phyloP scores from a whole-genome alignment of 2,329 filamentous ascomycete species.

The Tolypocladium endophyticum region DNA sequence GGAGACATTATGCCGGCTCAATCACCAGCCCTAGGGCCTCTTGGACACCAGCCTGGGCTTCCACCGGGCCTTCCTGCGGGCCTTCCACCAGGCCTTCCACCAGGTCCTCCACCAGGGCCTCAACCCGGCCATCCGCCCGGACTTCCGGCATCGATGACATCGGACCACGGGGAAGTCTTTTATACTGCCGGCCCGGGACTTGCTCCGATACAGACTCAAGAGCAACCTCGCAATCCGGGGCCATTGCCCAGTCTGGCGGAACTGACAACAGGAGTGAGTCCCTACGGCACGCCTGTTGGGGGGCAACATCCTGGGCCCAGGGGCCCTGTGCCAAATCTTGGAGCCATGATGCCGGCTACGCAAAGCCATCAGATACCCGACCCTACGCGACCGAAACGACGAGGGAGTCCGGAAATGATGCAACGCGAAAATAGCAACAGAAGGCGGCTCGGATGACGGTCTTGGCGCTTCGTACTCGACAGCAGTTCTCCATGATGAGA shows the following conservation, averaged over 20 bases:
- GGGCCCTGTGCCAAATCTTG: slow-evolving; percentile 24
- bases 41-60: slow-evolving; percentile 6
- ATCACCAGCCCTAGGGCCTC: not conserved
- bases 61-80: not conserved
- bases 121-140: slow-evolving; percentile 7
- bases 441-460: slow-evolving; percentile 18
- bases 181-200: slow-evolving; percentile 30
- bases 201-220: slow-evolving; percentile 40
- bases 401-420: slow-evolving; percentile 36
- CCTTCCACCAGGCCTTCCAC: not conserved
- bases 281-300: slow-evolving; percentile 41
- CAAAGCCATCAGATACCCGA: slow-evolving; percentile 25
- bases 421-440: slow-evolving; percentile 35
- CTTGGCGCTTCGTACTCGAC: not conserved
- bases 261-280: slow-evolving; percentile 52
- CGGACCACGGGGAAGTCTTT: slow-evolving; percentile 19
- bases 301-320: slow-evolving; percentile 20
- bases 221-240: slow-evolving; percentile 26
- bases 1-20: slow-evolving; percentile 6
- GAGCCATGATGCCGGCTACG: slow-evolving; percentile 22
- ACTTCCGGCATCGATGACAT: slow-evolving; percentile 14
- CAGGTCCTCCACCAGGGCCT: slow-evolving; percentile 13
- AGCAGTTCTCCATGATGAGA: not conserved
- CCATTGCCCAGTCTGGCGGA: slow-evolving; percentile 52
- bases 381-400: slow-evolving; percentile 36